Evolutionary conservation across 202 grass and related monocot species (phyloP).

Genomic region (Panicum hallii): DNA sequence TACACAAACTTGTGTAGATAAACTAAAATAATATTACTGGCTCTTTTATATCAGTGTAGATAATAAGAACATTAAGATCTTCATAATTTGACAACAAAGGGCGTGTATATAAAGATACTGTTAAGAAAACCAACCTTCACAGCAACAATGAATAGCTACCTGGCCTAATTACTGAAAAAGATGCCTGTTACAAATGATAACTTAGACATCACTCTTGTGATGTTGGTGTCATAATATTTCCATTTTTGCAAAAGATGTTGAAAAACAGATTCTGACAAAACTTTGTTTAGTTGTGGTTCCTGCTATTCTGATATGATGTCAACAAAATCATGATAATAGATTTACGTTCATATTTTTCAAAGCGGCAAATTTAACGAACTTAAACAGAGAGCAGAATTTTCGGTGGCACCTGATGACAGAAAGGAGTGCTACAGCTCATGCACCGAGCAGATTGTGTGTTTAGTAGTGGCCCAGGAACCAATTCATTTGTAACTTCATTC

Average conservation of each 20-base stretch:
- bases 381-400: neutral
- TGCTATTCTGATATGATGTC: neutral
- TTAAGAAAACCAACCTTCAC: neutral
- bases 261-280: neutral
- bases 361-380: neutral
- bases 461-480: slow-evolving; percentile 47
- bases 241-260: neutral
- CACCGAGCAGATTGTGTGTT: slow-evolving; percentile 70
- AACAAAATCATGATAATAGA: neutral
- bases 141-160: neutral
- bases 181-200: slow-evolving; percentile 15
- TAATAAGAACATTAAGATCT: neutral
- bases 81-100: neutral
- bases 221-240: slow-evolving; percentile 11
- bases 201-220: neutral
- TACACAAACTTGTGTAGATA: slow-evolving; percentile 3
- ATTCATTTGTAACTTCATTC: slow-evolving; percentile 60
- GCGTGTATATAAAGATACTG: neutral
- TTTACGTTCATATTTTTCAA: neutral
- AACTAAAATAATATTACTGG: neutral
- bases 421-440: slow-evolving; percentile 72
- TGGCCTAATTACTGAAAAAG: slow-evolving; percentile 1
- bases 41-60: neutral
- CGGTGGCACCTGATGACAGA: slow-evolving; percentile 72
- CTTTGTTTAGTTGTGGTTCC: neutral